Evolutionary conservation across 2,329 filamentous ascomycete species (phyloP).

Genomic region (Lachnellula hyalina): DNA sequence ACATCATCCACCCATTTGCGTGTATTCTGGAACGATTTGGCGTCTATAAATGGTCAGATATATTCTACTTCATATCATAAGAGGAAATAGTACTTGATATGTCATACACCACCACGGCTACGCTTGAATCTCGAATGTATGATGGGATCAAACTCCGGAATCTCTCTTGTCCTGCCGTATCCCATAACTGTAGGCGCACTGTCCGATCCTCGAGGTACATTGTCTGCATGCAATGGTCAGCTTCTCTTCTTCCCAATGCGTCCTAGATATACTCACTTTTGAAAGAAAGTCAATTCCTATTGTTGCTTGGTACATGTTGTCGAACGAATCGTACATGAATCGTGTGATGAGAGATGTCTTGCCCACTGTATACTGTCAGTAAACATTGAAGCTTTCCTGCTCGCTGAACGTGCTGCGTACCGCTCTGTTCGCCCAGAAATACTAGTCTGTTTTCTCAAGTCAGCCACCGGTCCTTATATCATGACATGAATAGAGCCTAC

Average conservation of each 20-base stretch:
- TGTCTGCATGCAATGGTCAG: conserved; percentile 51
- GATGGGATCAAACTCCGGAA: conserved; percentile 96
- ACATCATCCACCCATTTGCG: conserved; percentile 99
- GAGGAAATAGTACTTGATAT: conserved; percentile 65
- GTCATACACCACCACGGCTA: conserved; percentile 98
- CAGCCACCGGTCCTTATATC: conserved; percentile 8
- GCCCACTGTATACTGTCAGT: conserved; percentile 61
- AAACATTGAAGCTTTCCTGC: conserved; percentile 3
- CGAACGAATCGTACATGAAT: conserved; percentile 99
- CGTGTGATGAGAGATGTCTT: conserved; percentile 98
- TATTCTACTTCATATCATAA: not conserved
- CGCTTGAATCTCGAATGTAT: conserved; percentile 96
- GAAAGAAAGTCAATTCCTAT: conserved; percentile 99
- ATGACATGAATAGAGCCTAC: conserved; percentile 43
- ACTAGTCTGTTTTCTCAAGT: conserved; percentile 61
- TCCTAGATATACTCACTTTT: conserved; percentile 58
- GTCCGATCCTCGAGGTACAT: conserved; percentile 99
- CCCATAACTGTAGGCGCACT: conserved; percentile 95
- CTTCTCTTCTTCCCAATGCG: conserved; percentile 1
- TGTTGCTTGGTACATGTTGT: conserved; percentile 99
- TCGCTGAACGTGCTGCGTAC: conserved; percentile 50
- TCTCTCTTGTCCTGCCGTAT: conserved; percentile 94
- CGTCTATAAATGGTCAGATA: conserved; percentile 48
- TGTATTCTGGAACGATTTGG: conserved; percentile 97
- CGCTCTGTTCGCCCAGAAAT: conserved; percentile 96